Percentiles rank a stretch among this genome's conserved stretches.
phyloP scores from a whole-genome alignment of 2,329 filamentous ascomycete genomes.

The Penicillium hordei region DNA sequence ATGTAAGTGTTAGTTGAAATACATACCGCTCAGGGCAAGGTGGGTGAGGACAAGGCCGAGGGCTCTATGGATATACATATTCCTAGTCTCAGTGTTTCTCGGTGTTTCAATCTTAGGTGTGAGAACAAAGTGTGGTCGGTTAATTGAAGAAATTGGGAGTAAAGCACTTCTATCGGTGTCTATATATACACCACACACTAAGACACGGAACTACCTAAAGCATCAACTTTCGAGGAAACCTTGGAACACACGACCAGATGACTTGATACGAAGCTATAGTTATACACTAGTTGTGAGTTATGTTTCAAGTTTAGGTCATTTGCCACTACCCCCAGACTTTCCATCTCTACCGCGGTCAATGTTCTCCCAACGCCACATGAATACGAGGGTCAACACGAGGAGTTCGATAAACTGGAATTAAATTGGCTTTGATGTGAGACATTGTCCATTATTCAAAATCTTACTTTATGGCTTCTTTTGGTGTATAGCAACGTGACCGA shows the following conservation, averaged over 20 bases:
- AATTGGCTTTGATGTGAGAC: constrained; percentile 17
- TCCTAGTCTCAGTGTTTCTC: background rate
- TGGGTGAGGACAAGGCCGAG: constrained; percentile 1
- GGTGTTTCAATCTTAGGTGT: background rate
- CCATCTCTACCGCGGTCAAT: background rate
- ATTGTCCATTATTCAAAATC: background rate
- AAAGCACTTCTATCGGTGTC: background rate
- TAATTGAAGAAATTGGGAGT: background rate
- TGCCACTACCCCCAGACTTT: constrained; percentile 2
- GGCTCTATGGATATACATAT: constrained; percentile 1
- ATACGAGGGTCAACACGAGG: constrained; percentile 14
- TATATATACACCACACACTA: background rate
- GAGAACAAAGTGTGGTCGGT: background rate
- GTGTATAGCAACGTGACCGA: background rate
- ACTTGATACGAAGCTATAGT: constrained; percentile 4
- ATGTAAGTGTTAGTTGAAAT: background rate
- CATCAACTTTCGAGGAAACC: background rate
- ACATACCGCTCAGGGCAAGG: constrained; percentile 12
- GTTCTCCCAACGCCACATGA: constrained; percentile 1
- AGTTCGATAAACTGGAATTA: background rate
- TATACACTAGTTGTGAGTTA: background rate
- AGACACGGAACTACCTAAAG: background rate
- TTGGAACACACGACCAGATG: constrained; percentile 2
- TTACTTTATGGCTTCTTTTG: background rate
- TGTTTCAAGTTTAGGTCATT: background rate